Evolutionary conservation across 352 stramenopile genomes (phyloP).

Genomic region (Pythium dissimile): DNA sequence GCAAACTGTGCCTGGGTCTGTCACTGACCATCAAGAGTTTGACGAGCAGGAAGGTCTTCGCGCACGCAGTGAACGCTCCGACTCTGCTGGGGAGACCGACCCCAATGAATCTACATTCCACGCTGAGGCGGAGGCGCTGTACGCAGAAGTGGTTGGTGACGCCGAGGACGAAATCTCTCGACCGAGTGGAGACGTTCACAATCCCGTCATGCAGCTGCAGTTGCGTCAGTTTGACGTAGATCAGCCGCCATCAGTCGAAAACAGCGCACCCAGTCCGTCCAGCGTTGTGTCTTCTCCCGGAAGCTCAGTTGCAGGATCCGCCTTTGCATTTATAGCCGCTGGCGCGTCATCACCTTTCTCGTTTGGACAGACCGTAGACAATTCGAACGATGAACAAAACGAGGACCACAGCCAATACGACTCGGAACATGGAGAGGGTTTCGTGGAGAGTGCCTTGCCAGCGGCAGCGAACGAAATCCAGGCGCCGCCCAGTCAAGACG

Average conservation of each 20-base stretch:
- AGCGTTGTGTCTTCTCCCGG: slow-evolving; percentile 15
- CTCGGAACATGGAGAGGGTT: too few species aligned
- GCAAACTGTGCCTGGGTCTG: too few species aligned
- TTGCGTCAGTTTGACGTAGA: neutral
- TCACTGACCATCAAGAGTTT: too few species aligned
- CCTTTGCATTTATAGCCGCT: slow-evolving; percentile 14
- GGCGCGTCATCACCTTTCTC: slow-evolving; percentile 1
- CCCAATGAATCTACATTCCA: neutral
- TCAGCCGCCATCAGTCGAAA: neutral
- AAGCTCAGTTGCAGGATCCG: slow-evolving; percentile 15
- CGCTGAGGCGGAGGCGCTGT: neutral
- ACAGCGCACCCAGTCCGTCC: neutral
- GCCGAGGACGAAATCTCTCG: neutral
- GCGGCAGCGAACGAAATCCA: too few species aligned
- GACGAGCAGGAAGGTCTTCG: neutral
- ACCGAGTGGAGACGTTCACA: neutral
- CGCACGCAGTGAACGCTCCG: neutral
- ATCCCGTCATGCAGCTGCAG: neutral
- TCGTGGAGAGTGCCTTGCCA: too few species aligned
- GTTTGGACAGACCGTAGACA: neutral
- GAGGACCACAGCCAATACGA: too few species aligned
- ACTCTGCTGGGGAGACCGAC: too few species aligned
- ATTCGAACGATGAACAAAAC: neutral
- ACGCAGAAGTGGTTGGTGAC: slow-evolving; percentile 4
- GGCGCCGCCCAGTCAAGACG: too few species aligned